Conservation (phyloP, 2,329 filamentous ascomycete genomes). For the Penicillium griseofulvum region DNA sequence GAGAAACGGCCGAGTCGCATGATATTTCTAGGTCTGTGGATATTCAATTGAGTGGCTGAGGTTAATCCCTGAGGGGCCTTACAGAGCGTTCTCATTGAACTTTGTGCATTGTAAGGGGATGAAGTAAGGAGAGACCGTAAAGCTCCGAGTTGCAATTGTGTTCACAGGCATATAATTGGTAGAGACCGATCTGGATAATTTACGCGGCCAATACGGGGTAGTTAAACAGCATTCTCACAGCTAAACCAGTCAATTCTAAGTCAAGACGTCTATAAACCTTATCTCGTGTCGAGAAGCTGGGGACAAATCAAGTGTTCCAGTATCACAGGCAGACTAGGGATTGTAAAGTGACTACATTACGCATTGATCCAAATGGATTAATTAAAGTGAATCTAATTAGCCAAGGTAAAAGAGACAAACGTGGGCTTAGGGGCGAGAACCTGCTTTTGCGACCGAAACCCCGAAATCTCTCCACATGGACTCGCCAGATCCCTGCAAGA, state of each 20-base stretch:
- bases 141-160: slow-evolving; percentile 14
- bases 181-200: background rate
- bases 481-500: slow-evolving; percentile 19
- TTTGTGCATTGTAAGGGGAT: slow-evolving; percentile 10
- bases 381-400: background rate
- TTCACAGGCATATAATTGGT: background rate
- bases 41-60: slow-evolving; percentile 12
- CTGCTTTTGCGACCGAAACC: slow-evolving; percentile 19
- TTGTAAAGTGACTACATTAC: slow-evolving; percentile 5
- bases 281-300: slow-evolving; percentile 3
- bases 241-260: slow-evolving; percentile 2
- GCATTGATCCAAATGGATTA: background rate
- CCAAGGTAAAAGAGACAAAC: slow-evolving; percentile 11
- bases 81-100: slow-evolving; percentile 3
- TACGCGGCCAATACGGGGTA: background rate
- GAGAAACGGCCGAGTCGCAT: slow-evolving; percentile 24
- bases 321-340: slow-evolving; percentile 12
- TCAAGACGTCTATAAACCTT: slow-evolving; percentile 9
- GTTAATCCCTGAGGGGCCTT: slow-evolving; percentile 16
- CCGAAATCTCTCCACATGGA: slow-evolving; percentile 23
- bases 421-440: slow-evolving; percentile 15
- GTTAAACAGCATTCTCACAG: background rate
- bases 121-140: slow-evolving; percentile 18
- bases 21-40: background rate
- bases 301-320: slow-evolving; percentile 11